Conservation (phyloP, 169 alveolate genomes). For the Theileria parva region DNA sequence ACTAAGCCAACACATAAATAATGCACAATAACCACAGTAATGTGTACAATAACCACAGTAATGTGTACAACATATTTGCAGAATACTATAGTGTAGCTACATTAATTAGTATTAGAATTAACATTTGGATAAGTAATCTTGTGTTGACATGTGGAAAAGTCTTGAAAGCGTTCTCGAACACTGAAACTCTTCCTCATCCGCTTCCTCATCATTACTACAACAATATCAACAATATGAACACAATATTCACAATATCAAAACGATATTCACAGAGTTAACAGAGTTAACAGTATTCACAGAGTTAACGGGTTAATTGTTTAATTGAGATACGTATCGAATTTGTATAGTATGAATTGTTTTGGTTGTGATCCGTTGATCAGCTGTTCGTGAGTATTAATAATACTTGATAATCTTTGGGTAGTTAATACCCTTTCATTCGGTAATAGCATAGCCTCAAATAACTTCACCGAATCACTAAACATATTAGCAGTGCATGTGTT, state of each 20-base stretch:
- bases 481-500: neutral
- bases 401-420: slow-evolving; percentile 21
- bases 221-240: too few relatives aligned
- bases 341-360: slow-evolving; percentile 14
- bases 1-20: neutral
- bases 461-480: slow-evolving; percentile 7
- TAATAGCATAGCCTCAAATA: slow-evolving; percentile 35
- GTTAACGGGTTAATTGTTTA: too few relatives aligned
- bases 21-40: neutral
- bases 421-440: slow-evolving; percentile 22
- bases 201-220: slow-evolving; percentile 32
- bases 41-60: too few relatives aligned
- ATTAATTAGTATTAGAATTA: too few relatives aligned
- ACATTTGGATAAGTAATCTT: slow-evolving; percentile 30
- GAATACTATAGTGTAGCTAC: too few relatives aligned
- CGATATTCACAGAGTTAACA: too few relatives aligned
- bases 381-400: slow-evolving; percentile 28
- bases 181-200: slow-evolving; percentile 43
- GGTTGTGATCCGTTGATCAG: slow-evolving; percentile 27
- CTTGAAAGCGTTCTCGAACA: slow-evolving; percentile 59
- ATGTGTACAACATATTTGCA: too few relatives aligned
- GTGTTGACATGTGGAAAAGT: slow-evolving; percentile 65
- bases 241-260: too few relatives aligned
- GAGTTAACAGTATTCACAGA: too few relatives aligned
- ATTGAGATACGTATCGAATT: slow-evolving; percentile 41